Evolutionary conservation across 2,329 filamentous ascomycete species (phyloP).

Genomic region (Curvularia spicifera): DNA sequence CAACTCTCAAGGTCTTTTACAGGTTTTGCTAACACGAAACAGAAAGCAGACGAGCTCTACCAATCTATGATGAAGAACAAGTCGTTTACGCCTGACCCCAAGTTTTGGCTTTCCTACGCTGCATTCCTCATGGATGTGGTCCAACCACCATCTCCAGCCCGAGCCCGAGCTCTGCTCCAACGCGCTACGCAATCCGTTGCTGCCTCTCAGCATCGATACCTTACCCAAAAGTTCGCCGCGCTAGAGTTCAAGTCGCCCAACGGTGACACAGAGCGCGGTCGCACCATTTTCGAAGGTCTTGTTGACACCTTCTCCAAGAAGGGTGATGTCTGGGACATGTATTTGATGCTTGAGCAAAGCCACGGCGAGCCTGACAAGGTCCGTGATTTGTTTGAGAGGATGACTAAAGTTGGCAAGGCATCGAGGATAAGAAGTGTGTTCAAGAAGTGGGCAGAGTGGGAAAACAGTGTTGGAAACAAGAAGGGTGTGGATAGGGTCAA

Average conservation of each 20-base stretch:
- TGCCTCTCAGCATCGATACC: conserved; percentile 69
- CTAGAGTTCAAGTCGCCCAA: conserved; percentile 86
- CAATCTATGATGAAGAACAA: conserved; percentile 87
- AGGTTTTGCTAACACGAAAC: conserved; percentile 35
- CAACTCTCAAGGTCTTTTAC: conserved; percentile 9
- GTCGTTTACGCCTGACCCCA: conserved; percentile 73
- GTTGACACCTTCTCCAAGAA: conserved; percentile 86
- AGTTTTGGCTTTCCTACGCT: conserved; percentile 93
- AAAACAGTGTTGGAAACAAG: conserved; percentile 71
- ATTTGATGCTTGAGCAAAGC: conserved; percentile 81
- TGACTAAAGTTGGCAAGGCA: conserved; percentile 72
- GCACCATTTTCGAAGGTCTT: conserved; percentile 91
- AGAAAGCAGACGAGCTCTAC: conserved; percentile 91
- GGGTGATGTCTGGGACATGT: conserved; percentile 90
- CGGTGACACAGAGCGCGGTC: conserved; percentile 86
- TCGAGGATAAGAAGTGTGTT: conserved; percentile 88
- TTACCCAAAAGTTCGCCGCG: conserved; percentile 87
- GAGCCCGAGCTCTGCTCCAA: conserved; percentile 77
- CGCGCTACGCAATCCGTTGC: conserved; percentile 86
- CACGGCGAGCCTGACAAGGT: conserved; percentile 64
- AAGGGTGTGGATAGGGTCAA: conserved; percentile 75
- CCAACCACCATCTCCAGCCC: conserved; percentile 73
- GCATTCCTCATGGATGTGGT: conserved; percentile 84
- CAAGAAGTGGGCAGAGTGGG: conserved; percentile 89
- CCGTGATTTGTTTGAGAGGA: conserved; percentile 81